These are phyloP conservation scores for Dovyalis caffra DNA, from an alignment of 345 rosid species.

Conservation along the genomic window DNA sequence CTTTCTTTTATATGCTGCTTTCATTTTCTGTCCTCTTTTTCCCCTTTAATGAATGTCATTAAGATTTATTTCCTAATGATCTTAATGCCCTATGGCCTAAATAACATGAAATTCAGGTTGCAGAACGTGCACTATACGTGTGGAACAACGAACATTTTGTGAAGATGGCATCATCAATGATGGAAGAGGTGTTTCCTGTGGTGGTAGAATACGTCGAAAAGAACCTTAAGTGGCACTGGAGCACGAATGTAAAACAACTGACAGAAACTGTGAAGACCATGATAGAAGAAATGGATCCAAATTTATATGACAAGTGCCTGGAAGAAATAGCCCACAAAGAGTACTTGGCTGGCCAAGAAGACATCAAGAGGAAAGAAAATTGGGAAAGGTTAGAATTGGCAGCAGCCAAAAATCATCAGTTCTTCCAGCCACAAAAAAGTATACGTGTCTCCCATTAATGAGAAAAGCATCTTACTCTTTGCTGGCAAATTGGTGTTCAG, in stretches of 20 bases:
- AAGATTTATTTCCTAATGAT: neutral
- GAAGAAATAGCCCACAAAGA: slow-evolving; percentile 28
- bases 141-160: slow-evolving; percentile 68
- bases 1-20: neutral
- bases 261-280: slow-evolving; percentile 51
- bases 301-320: slow-evolving; percentile 36
- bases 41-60: neutral
- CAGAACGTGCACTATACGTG: slow-evolving; percentile 55
- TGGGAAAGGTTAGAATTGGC: slow-evolving; percentile 50
- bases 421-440: slow-evolving; percentile 15
- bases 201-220: slow-evolving; percentile 56
- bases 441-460: slow-evolving; percentile 25
- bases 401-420: slow-evolving; percentile 35
- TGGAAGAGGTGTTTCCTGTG: slow-evolving; percentile 55
- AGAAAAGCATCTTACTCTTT: neutral
- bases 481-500: neutral
- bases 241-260: slow-evolving; percentile 55
- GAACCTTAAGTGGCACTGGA: slow-evolving; percentile 63
- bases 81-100: neutral
- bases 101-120: slow-evolving; percentile 37
- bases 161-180: slow-evolving; percentile 49
- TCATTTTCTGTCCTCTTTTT: neutral
- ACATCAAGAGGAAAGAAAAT: slow-evolving; percentile 37
- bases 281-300: slow-evolving; percentile 53
- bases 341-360: slow-evolving; percentile 29